These are phyloP conservation scores for Tolypocladium album DNA, from an alignment of 2,329 filamentous ascomycete species.

Conservation along the genomic window DNA sequence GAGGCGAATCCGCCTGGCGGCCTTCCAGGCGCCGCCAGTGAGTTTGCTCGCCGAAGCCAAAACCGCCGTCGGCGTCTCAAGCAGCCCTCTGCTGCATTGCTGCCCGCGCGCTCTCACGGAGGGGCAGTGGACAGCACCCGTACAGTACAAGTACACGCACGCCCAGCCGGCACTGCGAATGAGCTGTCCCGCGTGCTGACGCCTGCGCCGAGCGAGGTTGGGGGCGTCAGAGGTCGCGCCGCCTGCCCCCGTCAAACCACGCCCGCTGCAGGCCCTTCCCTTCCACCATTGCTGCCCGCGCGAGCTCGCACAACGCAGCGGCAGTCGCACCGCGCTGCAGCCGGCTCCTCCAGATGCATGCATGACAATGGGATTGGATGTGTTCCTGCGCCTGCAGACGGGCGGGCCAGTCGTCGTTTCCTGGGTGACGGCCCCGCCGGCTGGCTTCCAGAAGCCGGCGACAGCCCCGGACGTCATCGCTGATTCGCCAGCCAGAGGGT, in stretches of 20 bases:
- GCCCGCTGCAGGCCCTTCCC: too few relatives aligned
- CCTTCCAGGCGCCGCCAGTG: background rate
- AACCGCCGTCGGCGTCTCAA: too few relatives aligned
- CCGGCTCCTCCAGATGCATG: background rate
- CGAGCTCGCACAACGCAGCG: background rate
- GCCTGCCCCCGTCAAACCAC: background rate
- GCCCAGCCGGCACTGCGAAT: background rate
- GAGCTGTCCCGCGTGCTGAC: background rate
- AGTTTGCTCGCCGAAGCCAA: background rate
- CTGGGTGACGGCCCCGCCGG: background rate
- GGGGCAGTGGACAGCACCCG: too few relatives aligned
- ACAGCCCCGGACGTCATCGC: background rate
- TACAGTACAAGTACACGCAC: too few relatives aligned
- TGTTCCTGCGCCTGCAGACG: background rate
- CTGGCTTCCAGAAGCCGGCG: background rate
- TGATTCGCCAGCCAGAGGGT: background rate
- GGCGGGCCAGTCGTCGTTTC: background rate
- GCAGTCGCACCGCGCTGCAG: background rate
- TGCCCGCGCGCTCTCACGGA: too few relatives aligned
- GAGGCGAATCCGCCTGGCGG: too few relatives aligned
- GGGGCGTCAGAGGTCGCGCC: background rate
- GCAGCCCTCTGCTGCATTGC: too few relatives aligned
- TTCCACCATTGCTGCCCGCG: too few relatives aligned
- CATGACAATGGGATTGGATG: background rate
- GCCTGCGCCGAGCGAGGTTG: background rate